Conservation (phyloP, 2,329 filamentous ascomycete genomes). For the Phyllosticta citrichinensis region DNA sequence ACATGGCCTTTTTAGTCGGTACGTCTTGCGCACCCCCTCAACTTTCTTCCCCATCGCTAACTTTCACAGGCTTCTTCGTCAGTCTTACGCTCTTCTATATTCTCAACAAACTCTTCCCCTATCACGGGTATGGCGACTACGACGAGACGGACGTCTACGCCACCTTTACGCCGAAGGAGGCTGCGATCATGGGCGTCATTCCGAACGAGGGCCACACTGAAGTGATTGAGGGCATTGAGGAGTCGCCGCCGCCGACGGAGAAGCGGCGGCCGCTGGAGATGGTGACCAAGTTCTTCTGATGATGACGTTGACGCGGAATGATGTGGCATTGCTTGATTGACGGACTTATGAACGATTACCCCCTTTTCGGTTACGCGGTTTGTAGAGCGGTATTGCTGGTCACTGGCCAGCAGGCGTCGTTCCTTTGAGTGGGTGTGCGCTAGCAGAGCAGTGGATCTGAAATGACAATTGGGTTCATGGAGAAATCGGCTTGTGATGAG, state of each 20-base stretch:
- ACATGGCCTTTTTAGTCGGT: constrained; percentile 39
- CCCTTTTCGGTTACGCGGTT: too few relatives aligned
- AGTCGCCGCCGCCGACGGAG: background rate
- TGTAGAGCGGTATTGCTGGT: too few relatives aligned
- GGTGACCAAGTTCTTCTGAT: background rate
- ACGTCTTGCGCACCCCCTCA: constrained; percentile 3
- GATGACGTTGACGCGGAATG: background rate
- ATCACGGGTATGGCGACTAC: constrained; percentile 31
- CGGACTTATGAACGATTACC: too few relatives aligned
- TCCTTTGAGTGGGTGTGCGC: too few relatives aligned
- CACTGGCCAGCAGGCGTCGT: too few relatives aligned
- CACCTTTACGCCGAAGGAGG: constrained; percentile 36
- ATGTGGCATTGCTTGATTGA: background rate
- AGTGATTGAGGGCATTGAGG: constrained; percentile 9
- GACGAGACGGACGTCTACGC: constrained; percentile 37
- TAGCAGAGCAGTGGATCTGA: too few relatives aligned
- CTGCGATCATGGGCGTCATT: constrained; percentile 30
- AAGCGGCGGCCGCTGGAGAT: constrained; percentile 1
- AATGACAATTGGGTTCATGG: too few relatives aligned
- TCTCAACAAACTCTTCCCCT: constrained; percentile 32
- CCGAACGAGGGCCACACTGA: constrained; percentile 11
- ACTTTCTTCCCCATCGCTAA: constrained; percentile 12
- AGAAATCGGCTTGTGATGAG: too few relatives aligned
- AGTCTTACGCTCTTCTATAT: constrained; percentile 24
- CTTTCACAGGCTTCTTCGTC: constrained; percentile 29